Percentiles rank a stretch among this genome's conserved stretches.
Evolutionary conservation across 2,329 filamentous ascomycete genomes (phyloP).

Genomic region (Epichloe gansuensis): DNA sequence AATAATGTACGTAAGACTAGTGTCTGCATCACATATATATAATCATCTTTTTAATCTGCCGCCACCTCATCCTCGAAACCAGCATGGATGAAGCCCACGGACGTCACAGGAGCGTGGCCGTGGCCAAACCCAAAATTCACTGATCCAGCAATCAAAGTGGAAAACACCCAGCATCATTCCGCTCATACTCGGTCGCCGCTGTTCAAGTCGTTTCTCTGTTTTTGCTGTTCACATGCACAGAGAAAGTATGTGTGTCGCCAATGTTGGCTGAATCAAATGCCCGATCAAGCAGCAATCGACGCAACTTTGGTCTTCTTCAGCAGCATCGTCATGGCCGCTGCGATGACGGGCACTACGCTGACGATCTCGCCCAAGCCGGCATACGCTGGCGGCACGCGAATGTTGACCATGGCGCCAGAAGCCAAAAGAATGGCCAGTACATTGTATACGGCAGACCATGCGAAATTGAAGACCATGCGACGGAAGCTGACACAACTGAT

Average conservation of each 20-base stretch:
- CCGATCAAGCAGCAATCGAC: neutral
- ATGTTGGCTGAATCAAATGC: neutral
- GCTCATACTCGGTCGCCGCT: neutral
- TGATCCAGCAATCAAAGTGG: neutral
- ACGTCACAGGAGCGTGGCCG: neutral
- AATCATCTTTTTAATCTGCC: neutral
- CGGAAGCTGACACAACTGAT: slow-evolving; percentile 23
- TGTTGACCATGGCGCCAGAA: slow-evolving; percentile 41
- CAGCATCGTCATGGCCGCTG: slow-evolving; percentile 18
- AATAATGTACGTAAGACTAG: slow-evolving; percentile 2
- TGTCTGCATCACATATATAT: neutral
- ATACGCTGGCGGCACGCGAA: slow-evolving; percentile 34
- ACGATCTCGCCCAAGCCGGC: slow-evolving; percentile 53
- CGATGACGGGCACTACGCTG: slow-evolving; percentile 49
- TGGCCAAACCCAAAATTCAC: neutral
- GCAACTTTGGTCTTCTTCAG: slow-evolving; percentile 8
- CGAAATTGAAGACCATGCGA: slow-evolving; percentile 47
- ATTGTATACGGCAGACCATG: slow-evolving; percentile 51
- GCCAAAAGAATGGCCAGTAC: slow-evolving; percentile 46
- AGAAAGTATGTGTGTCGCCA: neutral
- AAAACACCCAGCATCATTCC: neutral
- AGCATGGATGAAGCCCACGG: neutral
- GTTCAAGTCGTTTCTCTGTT: neutral
- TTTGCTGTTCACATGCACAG: neutral
- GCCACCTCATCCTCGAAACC: neutral